Evolutionary conservation across 1,284 basidiomycete species (phyloP).

Genomic region (Ustilago cynodontis): DNA sequence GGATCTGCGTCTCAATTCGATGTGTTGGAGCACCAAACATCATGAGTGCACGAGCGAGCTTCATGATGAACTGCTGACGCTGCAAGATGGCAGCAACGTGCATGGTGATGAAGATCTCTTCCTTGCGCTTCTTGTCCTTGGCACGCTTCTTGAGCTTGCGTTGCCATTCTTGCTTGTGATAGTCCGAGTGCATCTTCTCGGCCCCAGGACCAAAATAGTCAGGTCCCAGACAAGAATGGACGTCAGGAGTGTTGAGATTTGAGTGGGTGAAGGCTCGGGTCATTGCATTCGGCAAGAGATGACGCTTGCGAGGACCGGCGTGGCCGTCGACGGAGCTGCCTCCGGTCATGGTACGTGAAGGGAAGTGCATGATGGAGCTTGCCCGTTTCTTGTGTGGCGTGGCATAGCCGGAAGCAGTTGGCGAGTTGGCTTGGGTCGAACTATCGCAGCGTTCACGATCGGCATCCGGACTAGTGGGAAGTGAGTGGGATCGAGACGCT

Average conservation of each 20-base stretch:
- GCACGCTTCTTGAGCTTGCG: conserved; percentile 64
- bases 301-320: conserved; percentile 18
- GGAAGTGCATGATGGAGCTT: conserved; percentile 50
- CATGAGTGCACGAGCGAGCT: conserved; percentile 89
- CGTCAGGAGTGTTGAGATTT: conserved; percentile 59
- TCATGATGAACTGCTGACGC: conserved; percentile 89
- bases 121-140: conserved; percentile 65
- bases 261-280: conserved; percentile 51
- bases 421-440: conserved; percentile 48
- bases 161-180: conserved; percentile 64
- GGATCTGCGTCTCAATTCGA: conserved; percentile 86
- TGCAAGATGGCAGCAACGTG: conserved; percentile 88
- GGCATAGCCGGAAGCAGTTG: conserved; percentile 29
- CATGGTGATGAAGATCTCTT: conserved; percentile 77
- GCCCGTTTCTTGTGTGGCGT: conserved; percentile 50
- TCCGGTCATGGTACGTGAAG: conserved; percentile 43
- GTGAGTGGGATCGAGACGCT: conserved; percentile 43
- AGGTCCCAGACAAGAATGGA: conserved; percentile 29
- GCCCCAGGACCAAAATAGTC: conserved; percentile 62
- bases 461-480: conserved; percentile 37
- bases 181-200: conserved; percentile 47
- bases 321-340: conserved; percentile 38
- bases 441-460: conserved; percentile 34
- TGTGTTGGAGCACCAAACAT: conserved; percentile 95
- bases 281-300: conserved; percentile 35